Evolutionary conservation across 129 eudicot genomes (phyloP), one percentile per base, ranked within the genome.

Genomic region (Escallonia rubra): DNA sequence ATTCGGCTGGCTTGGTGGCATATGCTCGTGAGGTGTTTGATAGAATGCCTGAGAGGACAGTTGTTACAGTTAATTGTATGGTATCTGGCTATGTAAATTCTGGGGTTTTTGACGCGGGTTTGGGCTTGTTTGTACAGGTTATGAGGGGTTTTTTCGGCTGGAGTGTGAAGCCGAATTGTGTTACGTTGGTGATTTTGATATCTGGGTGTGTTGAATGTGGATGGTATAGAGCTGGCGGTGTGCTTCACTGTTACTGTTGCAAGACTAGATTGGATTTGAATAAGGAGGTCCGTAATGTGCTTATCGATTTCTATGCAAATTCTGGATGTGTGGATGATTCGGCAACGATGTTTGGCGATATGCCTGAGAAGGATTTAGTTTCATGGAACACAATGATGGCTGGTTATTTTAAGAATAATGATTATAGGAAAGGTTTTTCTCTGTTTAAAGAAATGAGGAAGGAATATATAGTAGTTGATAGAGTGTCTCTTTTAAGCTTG

Each of bases 161-260:
- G 46, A 69, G 49, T 58, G 53, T 64, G 64, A 70, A 64, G 45
- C 80, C 76, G 41, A 76, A 69, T 64, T 64, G 57, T 64, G 76
- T 76, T 14, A 62, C 66, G 57, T 63, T 55, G 34, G 80, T 76
- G 66, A 76, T 76, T 61, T 48, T 76, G 74, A 43, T 64, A 47
- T 76, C 75, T 6, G 75, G 80, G 34, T 76, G 71, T 69, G 71
- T 64, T n/a, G 66, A 76, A 57, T 47, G 50, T 76, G 75, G 75
- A 45, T 44, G n/a, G 12, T 13, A 44, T 40, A 10, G 51, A 5
- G 40, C 62, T 15, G 80, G 80, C 38, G 64, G 48, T 47, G 41
- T 67, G 10, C 76, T 76, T 76, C 76, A 64, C 50, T 76, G 71
- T 10, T 69, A 61, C 61, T 55, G 76, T 57, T 51, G 65, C 53